Evolutionary conservation across 1,284 basidiomycete genomes (phyloP).

Genomic region (Tilletia setariae): DNA sequence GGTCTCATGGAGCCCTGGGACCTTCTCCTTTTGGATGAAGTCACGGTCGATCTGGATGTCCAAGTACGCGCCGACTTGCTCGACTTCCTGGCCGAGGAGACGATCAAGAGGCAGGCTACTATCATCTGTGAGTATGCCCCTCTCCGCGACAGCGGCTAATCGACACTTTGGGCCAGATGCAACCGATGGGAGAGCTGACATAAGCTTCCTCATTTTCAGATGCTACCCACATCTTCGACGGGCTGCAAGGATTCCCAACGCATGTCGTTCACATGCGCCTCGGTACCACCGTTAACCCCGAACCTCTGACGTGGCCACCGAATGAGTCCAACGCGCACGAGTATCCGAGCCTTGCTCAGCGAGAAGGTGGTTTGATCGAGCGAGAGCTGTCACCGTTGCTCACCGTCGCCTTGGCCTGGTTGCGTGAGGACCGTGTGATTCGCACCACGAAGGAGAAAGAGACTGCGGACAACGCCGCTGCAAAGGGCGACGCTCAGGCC

Average conservation of each 20-base stretch:
- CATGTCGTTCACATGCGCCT: slow-evolving; percentile 50
- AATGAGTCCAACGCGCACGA: slow-evolving; percentile 27
- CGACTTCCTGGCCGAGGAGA: slow-evolving; percentile 79
- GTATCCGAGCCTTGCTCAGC: slow-evolving; percentile 14
- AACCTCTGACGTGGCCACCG: slow-evolving; percentile 45
- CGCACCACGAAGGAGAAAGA: slow-evolving; percentile 34
- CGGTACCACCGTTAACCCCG: slow-evolving; percentile 38
- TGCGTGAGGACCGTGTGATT: slow-evolving; percentile 45
- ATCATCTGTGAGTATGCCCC: slow-evolving; percentile 71
- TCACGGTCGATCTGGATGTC: slow-evolving; percentile 98
- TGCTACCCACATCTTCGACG: slow-evolving; percentile 54
- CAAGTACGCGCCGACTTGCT: slow-evolving; percentile 88
- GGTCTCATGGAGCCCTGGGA: slow-evolving; percentile 96
- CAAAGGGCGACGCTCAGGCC: background rate
- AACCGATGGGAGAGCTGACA: background rate
- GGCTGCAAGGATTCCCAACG: slow-evolving; percentile 50
- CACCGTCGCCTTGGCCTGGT: slow-evolving; percentile 44
- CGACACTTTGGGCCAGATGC: too few species aligned
- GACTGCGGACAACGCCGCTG: slow-evolving; percentile 14
- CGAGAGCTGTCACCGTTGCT: slow-evolving; percentile 33
- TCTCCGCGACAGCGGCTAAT: background rate
- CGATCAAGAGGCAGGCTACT: slow-evolving; percentile 75
- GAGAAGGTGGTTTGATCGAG: background rate
- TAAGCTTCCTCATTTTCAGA: slow-evolving; percentile 18
- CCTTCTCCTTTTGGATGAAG: slow-evolving; percentile 88